Conservation (phyloP, 2,329 filamentous ascomycete genomes). For the Trichoderma hamatum region DNA sequence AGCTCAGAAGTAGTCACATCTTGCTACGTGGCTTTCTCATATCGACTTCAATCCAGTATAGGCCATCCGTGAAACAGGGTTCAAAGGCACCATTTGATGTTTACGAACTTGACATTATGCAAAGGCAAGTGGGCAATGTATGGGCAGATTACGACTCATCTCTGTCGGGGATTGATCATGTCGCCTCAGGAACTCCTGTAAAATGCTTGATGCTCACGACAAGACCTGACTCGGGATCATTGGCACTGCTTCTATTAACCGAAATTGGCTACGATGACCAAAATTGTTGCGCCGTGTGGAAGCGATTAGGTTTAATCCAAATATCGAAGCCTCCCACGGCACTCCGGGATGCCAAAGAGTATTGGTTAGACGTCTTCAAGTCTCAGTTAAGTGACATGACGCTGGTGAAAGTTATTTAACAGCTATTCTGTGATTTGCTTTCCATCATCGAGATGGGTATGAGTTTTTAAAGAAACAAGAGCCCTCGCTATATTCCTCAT, state of each 20-base stretch:
- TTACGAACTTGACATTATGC: constrained; percentile 15
- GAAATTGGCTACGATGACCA: background rate
- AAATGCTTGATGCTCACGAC: constrained; percentile 25
- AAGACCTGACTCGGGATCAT: constrained; percentile 4
- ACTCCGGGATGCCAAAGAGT: background rate
- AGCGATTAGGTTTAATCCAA: constrained; percentile 1
- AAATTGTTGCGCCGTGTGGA: background rate
- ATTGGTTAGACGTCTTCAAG: constrained; percentile 5
- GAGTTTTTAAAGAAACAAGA: background rate
- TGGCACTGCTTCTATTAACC: constrained; percentile 1
- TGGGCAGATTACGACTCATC: constrained; percentile 27
- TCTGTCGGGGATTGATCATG: background rate
- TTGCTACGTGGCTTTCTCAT: constrained; percentile 11
- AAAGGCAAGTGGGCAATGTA: constrained; percentile 12
- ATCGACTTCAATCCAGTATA: constrained; percentile 3
- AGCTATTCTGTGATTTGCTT: too few relatives aligned
- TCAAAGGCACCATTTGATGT: constrained; percentile 3
- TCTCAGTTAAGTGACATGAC: background rate
- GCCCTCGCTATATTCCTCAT: background rate
- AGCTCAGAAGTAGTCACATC: constrained; percentile 15
- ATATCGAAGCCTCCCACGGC: background rate
- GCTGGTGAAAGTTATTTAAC: background rate
- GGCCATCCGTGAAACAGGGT: rapidly evolving
- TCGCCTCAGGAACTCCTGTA: background rate
- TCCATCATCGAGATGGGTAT: too few relatives aligned